phyloP scores from a whole-genome alignment of 495 filamentous ascomycete genomes.

The Xylaria curta region DNA sequence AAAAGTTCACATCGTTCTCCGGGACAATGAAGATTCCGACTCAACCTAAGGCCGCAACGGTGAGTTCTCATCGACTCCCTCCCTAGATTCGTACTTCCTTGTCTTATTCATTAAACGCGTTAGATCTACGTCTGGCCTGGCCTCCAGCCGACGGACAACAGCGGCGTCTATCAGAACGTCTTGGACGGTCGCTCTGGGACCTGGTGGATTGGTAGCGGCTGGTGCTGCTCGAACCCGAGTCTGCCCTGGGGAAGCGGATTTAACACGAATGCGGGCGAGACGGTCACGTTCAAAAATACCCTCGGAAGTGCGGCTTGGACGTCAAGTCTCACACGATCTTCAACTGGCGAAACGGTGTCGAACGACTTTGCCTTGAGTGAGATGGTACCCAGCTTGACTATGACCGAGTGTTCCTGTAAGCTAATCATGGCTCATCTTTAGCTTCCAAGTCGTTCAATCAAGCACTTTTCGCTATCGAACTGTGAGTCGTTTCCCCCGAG shows the following conservation, averaged over 20 bases:
- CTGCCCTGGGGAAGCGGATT: slow-evolving; percentile 51
- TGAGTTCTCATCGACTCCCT: background rate
- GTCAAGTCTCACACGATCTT: slow-evolving; percentile 31
- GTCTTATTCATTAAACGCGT: background rate
- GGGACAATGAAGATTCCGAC: slow-evolving; percentile 47
- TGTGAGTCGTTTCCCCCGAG: slow-evolving; percentile 25
- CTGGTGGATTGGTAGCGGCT: slow-evolving; percentile 54
- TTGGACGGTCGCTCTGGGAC: slow-evolving; percentile 49
- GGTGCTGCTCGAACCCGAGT: slow-evolving; percentile 51
- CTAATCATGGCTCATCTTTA: slow-evolving; percentile 15
- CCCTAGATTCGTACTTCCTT: too few species aligned
- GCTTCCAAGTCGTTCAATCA: slow-evolving; percentile 50
- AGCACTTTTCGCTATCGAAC: slow-evolving; percentile 48
- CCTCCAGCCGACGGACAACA: slow-evolving; percentile 49
- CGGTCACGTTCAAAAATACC: slow-evolving; percentile 39
- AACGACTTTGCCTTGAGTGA: slow-evolving; percentile 39
- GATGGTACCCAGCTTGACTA: background rate
- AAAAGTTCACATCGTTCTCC: slow-evolving; percentile 46
- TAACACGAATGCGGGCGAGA: slow-evolving; percentile 42
- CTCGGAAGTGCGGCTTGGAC: slow-evolving; percentile 35
- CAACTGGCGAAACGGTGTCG: slow-evolving; percentile 32
- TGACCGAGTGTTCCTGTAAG: background rate
- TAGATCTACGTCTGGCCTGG: slow-evolving; percentile 54
- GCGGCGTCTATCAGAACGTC: slow-evolving; percentile 51
- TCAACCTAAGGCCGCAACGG: slow-evolving; percentile 40